A percentile compares a stretch with the other conserved stretches of the same genome.
Evolutionary conservation across 331 rosid species (phyloP).

Genomic region (Quercus phellos): DNA sequence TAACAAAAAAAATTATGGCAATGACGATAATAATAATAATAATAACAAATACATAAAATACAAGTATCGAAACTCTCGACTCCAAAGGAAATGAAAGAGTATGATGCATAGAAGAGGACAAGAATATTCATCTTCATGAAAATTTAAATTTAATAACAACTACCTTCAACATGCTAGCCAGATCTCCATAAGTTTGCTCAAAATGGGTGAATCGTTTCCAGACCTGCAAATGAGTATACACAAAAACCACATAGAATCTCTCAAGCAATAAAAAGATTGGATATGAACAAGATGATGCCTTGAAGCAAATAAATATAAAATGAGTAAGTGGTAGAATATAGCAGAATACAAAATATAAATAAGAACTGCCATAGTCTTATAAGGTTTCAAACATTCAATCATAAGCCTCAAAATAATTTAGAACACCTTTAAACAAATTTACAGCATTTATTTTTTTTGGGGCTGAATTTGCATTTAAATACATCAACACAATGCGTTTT

Average conservation of each 20-base stretch:
- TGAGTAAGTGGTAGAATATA: not conserved
- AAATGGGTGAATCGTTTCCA: conserved; percentile 84
- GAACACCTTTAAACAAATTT: not conserved
- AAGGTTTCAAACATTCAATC: not conserved
- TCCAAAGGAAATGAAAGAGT: not conserved
- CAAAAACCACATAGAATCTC: conserved; percentile 10
- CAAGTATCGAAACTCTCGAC: not conserved
- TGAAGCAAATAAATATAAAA: not conserved
- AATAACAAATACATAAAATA: not conserved
- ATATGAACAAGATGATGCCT: not conserved
- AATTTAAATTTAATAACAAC: not conserved
- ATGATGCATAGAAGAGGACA: not conserved
- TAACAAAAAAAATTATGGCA: not conserved
- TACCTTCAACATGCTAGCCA: conserved; percentile 93
- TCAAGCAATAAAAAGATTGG: not conserved
- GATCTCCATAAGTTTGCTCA: conserved; percentile 94
- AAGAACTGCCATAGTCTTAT: not conserved
- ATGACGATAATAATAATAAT: no score
- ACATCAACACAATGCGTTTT: not conserved
- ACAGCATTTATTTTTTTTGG: no score
- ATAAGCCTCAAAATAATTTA: not conserved
- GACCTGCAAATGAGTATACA: conserved; percentile 43
- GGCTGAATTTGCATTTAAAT: not conserved
- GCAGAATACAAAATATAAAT: not conserved
- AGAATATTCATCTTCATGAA: not conserved